These are phyloP conservation scores for Brassica rapa DNA, from an alignment of 345 rosid genomes.

Conservation along the genomic window DNA sequence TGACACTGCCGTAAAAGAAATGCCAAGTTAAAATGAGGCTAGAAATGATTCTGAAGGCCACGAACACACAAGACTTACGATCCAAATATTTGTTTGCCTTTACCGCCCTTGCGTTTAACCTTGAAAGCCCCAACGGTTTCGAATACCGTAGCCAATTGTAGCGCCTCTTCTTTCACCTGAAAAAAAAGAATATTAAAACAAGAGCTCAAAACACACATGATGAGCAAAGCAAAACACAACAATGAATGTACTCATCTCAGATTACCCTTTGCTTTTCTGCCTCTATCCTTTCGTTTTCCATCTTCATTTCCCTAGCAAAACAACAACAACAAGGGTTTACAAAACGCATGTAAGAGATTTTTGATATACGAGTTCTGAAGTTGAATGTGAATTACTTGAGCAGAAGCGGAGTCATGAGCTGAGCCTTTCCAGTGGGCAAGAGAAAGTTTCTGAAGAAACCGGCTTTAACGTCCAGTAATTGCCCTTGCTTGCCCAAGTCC, in stretches of 20 bases:
- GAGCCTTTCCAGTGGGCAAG: constrained; percentile 78
- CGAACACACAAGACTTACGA: constrained; percentile 48
- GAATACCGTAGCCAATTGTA: constrained; percentile 73
- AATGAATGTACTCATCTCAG: constrained; percentile 4
- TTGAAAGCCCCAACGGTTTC: constrained; percentile 93
- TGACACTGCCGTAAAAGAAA: constrained; percentile 60
- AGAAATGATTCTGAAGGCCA: constrained; percentile 14
- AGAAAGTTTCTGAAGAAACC: constrained; percentile 89
- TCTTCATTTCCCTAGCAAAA: constrained; percentile 64
- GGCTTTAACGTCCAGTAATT: constrained; percentile 79
- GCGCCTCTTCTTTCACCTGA: constrained; percentile 95
- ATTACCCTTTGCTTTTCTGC: constrained; percentile 92
- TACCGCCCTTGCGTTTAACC: constrained; percentile 94
- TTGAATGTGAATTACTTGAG: constrained; percentile 59
- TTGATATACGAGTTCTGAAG: background rate
- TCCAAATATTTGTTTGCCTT: constrained; percentile 89
- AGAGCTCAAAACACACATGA: constrained; percentile 10
- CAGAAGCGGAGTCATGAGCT: constrained; percentile 70
- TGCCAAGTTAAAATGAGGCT: constrained; percentile 30
- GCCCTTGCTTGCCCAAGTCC: constrained; percentile 74
- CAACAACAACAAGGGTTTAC: background rate
- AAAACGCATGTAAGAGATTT: background rate
- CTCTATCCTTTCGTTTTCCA: constrained; percentile 87
- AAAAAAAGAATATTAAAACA: constrained; percentile 5
- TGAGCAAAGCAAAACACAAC: background rate